A percentile compares a stretch with the other conserved stretches of the same genome.
Conservation (phyloP, 805 yeast genomes). For the Monosporozyma aerobia region DNA sequence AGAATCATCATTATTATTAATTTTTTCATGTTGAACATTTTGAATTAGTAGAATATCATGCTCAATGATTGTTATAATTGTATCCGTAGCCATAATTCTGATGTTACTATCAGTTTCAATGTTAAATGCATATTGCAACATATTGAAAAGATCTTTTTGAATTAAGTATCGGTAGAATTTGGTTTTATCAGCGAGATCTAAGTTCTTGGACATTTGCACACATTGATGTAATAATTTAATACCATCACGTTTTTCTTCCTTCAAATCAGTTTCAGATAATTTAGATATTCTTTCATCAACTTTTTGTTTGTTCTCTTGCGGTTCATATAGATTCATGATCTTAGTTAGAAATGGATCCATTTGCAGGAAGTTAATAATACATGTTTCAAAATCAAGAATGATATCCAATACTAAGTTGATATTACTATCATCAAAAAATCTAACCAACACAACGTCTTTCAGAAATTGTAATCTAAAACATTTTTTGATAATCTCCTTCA, state of each 20-base stretch:
- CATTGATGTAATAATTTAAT: conserved; percentile 74
- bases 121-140: conserved; percentile 62
- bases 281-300: background rate
- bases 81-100: conserved; percentile 68
- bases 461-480: conserved; percentile 74
- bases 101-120: conserved; percentile 35
- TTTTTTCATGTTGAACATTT: conserved; percentile 20
- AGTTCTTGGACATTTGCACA: conserved; percentile 59
- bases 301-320: background rate
- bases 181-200: conserved; percentile 55
- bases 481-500: conserved; percentile 51
- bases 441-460: conserved; percentile 77
- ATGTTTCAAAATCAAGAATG: conserved; percentile 25
- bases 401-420: conserved; percentile 49
- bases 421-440: conserved; percentile 74
- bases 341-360: conserved; percentile 40
- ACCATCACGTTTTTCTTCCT: conserved; percentile 50
- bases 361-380: conserved; percentile 28
- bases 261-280: conserved; percentile 6
- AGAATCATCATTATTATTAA: conserved; percentile 1
- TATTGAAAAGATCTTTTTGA: conserved; percentile 56
- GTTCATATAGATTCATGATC: conserved; percentile 49
- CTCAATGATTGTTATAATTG: conserved; percentile 71
- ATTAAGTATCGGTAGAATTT: conserved; percentile 58
- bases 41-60: conserved; percentile 65